Conservation (phyloP, 208 protist species). For the Tritrichomonas foetus region DNA sequence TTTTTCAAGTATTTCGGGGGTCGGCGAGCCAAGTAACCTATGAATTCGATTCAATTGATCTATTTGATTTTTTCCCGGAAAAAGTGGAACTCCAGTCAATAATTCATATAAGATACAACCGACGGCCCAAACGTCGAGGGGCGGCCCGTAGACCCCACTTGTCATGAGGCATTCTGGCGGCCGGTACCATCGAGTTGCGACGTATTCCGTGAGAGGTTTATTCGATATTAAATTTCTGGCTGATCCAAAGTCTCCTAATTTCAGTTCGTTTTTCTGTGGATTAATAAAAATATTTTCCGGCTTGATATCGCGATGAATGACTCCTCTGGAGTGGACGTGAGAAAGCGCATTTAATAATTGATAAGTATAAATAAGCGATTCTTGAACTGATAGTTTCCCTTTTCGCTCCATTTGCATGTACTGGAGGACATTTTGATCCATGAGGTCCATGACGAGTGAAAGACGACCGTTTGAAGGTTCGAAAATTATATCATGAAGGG, state of each 20-base stretch:
- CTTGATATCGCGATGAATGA: background rate
- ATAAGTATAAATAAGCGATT: background rate
- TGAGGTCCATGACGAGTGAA: background rate
- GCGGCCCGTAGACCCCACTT: background rate
- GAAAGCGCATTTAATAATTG: constrained; percentile 36
- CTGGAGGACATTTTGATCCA: background rate
- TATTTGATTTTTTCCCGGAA: constrained; percentile 39
- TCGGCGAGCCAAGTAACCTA: constrained; percentile 39
- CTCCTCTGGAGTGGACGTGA: background rate
- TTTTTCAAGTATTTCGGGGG: background rate
- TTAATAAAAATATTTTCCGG: background rate
- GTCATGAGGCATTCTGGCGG: constrained; percentile 36
- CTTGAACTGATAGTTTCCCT: background rate
- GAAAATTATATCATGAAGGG: background rate
- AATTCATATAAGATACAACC: constrained; percentile 52
- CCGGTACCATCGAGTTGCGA: constrained; percentile 16
- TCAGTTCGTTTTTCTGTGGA: background rate
- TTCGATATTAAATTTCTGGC: background rate
- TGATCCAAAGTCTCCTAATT: background rate
- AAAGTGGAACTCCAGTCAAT: constrained; percentile 43
- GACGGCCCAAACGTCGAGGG: constrained; percentile 46
- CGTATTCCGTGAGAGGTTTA: background rate
- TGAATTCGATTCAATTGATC: constrained; percentile 48
- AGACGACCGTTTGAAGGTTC: background rate
- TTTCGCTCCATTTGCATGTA: constrained; percentile 26